These are phyloP conservation scores for Rossbeevera mucosa DNA, from an alignment of 768 basidiomycete species.

Conservation along the genomic window DNA sequence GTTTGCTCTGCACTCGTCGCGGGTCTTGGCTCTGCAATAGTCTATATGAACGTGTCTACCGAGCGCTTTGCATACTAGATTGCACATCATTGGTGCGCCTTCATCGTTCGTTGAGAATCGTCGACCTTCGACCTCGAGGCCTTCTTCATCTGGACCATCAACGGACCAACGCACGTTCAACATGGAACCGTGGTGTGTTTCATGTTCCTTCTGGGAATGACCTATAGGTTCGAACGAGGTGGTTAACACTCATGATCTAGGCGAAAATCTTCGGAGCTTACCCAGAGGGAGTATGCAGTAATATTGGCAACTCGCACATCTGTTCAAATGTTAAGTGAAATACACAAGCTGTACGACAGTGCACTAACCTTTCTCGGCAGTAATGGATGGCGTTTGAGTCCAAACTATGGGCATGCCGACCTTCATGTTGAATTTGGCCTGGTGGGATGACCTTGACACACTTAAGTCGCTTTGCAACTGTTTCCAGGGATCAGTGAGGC, in stretches of 20 bases:
- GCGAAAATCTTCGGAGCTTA: slow-evolving; percentile 15
- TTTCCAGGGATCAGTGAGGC: background rate
- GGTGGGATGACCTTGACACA: slow-evolving; percentile 47
- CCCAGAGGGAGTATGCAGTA: slow-evolving; percentile 53
- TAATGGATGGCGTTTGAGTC: slow-evolving; percentile 45
- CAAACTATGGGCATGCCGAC: slow-evolving; percentile 44
- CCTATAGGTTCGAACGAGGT: slow-evolving; percentile 29
- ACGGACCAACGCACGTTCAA: slow-evolving; percentile 51
- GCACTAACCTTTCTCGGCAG: slow-evolving; percentile 43
- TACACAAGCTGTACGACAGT: background rate
- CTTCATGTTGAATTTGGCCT: slow-evolving; percentile 39
- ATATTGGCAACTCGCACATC: slow-evolving; percentile 54
- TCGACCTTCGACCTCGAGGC: slow-evolving; percentile 48
- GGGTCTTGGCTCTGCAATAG: slow-evolving; percentile 42
- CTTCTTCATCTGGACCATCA: slow-evolving; percentile 44
- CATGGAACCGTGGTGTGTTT: slow-evolving; percentile 61
- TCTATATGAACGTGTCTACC: slow-evolving; percentile 55
- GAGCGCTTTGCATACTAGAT: slow-evolving; percentile 45
- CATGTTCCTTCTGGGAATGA: slow-evolving; percentile 54
- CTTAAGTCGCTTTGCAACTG: slow-evolving; percentile 48
- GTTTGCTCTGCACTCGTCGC: slow-evolving; percentile 34
- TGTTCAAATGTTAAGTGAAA: slow-evolving; percentile 18
- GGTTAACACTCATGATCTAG: background rate
- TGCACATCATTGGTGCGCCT: slow-evolving; percentile 62
- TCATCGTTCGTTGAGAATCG: slow-evolving; percentile 49